Evolutionary conservation across 192 early-diverging fungal genomes (phyloP).

Genomic region (Umbelopsis sp.): DNA sequence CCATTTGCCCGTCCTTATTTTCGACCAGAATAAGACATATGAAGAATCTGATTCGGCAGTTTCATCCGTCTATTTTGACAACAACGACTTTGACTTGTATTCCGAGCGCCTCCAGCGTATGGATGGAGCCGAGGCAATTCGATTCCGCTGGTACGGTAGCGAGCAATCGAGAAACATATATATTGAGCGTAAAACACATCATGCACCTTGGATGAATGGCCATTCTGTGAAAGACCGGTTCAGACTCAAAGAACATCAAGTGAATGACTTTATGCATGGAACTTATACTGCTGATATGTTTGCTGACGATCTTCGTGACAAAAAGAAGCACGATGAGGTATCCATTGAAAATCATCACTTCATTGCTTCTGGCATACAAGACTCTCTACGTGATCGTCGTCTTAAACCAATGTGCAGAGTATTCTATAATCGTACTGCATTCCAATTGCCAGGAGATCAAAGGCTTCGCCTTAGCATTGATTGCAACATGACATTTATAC

Average conservation of each 20-base stretch:
- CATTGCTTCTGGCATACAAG: slow-evolving; percentile 74
- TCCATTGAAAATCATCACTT: slow-evolving; percentile 52
- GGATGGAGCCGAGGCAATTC: slow-evolving; percentile 89
- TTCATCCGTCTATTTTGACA: slow-evolving; percentile 96
- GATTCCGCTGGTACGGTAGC: slow-evolving; percentile 92
- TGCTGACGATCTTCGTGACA: slow-evolving; percentile 61
- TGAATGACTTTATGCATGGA: slow-evolving; percentile 84
- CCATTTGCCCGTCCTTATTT: slow-evolving; percentile 90
- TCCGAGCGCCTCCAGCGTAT: slow-evolving; percentile 81
- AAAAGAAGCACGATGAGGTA: slow-evolving; percentile 65
- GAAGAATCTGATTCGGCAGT: slow-evolving; percentile 87
- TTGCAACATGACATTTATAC: slow-evolving; percentile 50
- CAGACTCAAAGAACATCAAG: slow-evolving; percentile 86
- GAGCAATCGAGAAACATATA: slow-evolving; percentile 21
- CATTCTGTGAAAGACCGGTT: slow-evolving; percentile 86
- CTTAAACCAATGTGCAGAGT: slow-evolving; percentile 65
- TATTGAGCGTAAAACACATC: slow-evolving; percentile 41
- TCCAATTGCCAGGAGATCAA: slow-evolving; percentile 53
- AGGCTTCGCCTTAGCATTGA: slow-evolving; percentile 50
- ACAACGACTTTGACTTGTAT: slow-evolving; percentile 88
- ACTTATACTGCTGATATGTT: slow-evolving; percentile 69
- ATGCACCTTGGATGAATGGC: slow-evolving; percentile 44
- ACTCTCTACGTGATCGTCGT: slow-evolving; percentile 63
- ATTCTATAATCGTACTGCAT: slow-evolving; percentile 54
- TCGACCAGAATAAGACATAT: slow-evolving; percentile 77